Evolutionary conservation across 176 grass and related monocot genomes (phyloP), one percentile per base, ranked within the genome.

Genomic region (Tillandsia leiboldiana): DNA sequence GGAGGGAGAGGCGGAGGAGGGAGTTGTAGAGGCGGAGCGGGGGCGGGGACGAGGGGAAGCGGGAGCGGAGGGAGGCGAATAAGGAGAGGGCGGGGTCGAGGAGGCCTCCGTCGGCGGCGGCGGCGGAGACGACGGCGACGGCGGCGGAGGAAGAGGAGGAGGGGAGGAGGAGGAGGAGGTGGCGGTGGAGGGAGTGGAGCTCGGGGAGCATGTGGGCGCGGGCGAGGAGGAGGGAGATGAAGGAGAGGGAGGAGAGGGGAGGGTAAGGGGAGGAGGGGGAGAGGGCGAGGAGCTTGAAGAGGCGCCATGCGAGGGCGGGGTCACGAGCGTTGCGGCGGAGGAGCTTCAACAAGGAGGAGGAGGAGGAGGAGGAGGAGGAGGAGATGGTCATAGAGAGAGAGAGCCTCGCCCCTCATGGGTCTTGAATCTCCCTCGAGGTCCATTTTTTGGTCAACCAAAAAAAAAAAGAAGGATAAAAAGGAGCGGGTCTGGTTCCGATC

Each of bases 21-120:
- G 79, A 81, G 50, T 87, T 92, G 81, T 97, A 97, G 52, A 92
- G 51, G 10, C 89, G 73, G 24, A 83, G 81, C 64, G 93, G 74
- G 14, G 83, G 88, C 65, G 73, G 73, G 66, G 23, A 51, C 64
- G 78, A 75, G 7, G 88, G 75, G 51, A 73, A 56, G 78, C 85
- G 86, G 29, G 83, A 73, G 61, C 86, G 89, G 61, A 97, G 74
- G n/a, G 86, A 87, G 14, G 67, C 75, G 85, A 97, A 73, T 56
- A 70, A 77, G 22, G 86, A 77, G 77, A 92, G 74, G 4, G 86
- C 82, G 26, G 81, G 58, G 57, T 70, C 58, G 28, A 97, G 76
- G 6, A 90, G 76, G 61, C 77, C 56, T 11, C 9, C 15, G 51
- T 18, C 2, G 49, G 69, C 11, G 75, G 48, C 20, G 71, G 77